Evolutionary conservation across 768 basidiomycete species (phyloP).

Genomic region (Termitomyces eurrhizus): DNA sequence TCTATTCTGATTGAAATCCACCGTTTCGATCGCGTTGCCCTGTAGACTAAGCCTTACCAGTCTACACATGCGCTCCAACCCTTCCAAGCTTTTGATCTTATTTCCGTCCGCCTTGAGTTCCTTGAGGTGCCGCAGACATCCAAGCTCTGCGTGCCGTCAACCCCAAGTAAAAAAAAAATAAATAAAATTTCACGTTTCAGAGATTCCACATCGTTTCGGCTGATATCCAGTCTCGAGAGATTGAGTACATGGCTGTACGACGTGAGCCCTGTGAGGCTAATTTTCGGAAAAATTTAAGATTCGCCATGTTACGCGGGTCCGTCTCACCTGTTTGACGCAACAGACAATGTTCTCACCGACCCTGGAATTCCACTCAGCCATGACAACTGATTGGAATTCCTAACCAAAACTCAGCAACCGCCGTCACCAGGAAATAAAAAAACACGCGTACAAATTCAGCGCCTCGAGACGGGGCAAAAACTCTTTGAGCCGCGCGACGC

Average conservation of each 20-base stretch:
- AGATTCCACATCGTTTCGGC: conserved; percentile 85
- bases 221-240: conserved; percentile 88
- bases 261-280: conserved; percentile 78
- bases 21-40: conserved; percentile 60
- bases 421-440: neutral
- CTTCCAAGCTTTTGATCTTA: conserved; percentile 66
- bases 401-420: conserved; percentile 22
- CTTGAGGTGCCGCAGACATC: conserved; percentile 78
- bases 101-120: conserved; percentile 92
- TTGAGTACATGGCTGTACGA: conserved; percentile 85
- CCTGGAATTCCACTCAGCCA: conserved; percentile 80
- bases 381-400: conserved; percentile 68
- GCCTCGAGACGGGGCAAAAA: conserved; percentile 80
- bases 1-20: conserved; percentile 58
- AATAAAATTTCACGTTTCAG: conserved; percentile 55
- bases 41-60: conserved; percentile 82
- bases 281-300: neutral
- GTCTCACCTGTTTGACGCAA: conserved; percentile 67
- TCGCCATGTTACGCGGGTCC: neutral
- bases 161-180: conserved; percentile 5
- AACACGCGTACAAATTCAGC: conserved; percentile 63
- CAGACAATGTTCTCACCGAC: conserved; percentile 71
- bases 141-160: conserved; percentile 55
- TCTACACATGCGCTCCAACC: conserved; percentile 74
- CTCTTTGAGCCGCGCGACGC: conserved; percentile 81